Evolutionary conservation across 371 early-diverging fungal genomes (phyloP).

Genomic region (Mortierella sp.): DNA sequence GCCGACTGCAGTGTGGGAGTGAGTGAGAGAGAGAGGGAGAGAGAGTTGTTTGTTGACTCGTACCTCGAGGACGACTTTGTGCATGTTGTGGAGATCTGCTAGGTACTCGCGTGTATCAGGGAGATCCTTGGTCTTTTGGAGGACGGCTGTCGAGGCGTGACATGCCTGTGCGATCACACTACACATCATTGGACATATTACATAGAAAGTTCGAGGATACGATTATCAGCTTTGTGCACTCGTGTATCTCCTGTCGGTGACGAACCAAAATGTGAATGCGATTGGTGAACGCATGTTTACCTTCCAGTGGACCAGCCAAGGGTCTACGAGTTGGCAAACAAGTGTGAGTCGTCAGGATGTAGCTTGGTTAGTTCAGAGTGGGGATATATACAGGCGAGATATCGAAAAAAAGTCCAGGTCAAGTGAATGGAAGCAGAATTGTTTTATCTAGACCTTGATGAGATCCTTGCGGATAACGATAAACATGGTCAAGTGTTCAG

Average conservation of each 20-base stretch:
- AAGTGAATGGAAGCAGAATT: not conserved
- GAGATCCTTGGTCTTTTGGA: conserved; percentile 74
- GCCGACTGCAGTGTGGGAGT: not conserved
- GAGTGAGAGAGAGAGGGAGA: not conserved
- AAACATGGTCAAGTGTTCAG: conserved; percentile 84
- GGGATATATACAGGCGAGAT: not conserved
- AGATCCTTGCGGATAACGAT: conserved; percentile 89
- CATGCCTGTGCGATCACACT: conserved; percentile 91
- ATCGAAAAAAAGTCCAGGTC: not conserved
- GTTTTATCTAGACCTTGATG: conserved; percentile 67
- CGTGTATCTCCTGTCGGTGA: not conserved
- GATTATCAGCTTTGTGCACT: not conserved
- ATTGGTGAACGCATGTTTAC: conserved; percentile 56
- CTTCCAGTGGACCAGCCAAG: conserved; percentile 87
- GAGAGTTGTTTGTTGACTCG: not conserved
- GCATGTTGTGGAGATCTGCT: conserved; percentile 78
- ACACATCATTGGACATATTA: not conserved
- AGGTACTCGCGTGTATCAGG: conserved; percentile 74
- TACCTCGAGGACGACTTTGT: conserved; percentile 86
- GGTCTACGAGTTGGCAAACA: conserved; percentile 57
- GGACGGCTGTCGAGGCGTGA: conserved; percentile 83
- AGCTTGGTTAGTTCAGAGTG: not conserved
- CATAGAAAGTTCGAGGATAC: not conserved
- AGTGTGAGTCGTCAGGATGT: not conserved
- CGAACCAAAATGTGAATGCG: not conserved